phyloP scores from a whole-genome alignment of 495 filamentous ascomycete species.

The Bacidia rubella region DNA sequence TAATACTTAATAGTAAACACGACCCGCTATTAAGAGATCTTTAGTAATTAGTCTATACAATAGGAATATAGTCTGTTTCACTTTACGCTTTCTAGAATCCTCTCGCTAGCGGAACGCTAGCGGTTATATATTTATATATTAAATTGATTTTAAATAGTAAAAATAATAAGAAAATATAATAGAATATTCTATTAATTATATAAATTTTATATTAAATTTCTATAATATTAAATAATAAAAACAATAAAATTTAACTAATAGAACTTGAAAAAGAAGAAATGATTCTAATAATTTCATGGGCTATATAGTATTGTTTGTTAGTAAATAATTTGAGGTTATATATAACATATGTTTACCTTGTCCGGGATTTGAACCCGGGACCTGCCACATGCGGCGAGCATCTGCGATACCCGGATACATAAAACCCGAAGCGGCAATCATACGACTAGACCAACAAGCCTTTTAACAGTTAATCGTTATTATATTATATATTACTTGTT shows the following conservation, averaged over 20 bases:
- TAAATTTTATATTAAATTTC: not conserved
- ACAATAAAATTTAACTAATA: not conserved
- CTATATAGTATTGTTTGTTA: not conserved
- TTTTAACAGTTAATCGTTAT: not conserved
- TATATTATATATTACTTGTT: too few relatives aligned
- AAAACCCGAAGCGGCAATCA: conserved; percentile 18
- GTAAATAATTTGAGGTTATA: not conserved
- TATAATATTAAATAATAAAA: not conserved
- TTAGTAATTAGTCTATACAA: not conserved
- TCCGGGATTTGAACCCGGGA: conserved; percentile 18
- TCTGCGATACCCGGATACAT: conserved; percentile 6
- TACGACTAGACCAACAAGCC: conserved; percentile 13
- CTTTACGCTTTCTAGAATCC: not conserved
- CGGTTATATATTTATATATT: not conserved
- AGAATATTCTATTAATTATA: not conserved
- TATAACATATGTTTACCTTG: not conserved
- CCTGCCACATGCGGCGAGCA: conserved; percentile 14
- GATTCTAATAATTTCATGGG: not conserved
- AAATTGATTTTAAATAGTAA: not conserved
- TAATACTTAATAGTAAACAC: not conserved
- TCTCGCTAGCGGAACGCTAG: not conserved
- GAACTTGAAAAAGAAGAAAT: not conserved
- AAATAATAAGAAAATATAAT: not conserved
- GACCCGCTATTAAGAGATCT: too few relatives aligned
- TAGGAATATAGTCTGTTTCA: not conserved